phyloP scores from a whole-genome alignment of 2,329 filamentous ascomycete genomes.

The Coniella vitis region DNA sequence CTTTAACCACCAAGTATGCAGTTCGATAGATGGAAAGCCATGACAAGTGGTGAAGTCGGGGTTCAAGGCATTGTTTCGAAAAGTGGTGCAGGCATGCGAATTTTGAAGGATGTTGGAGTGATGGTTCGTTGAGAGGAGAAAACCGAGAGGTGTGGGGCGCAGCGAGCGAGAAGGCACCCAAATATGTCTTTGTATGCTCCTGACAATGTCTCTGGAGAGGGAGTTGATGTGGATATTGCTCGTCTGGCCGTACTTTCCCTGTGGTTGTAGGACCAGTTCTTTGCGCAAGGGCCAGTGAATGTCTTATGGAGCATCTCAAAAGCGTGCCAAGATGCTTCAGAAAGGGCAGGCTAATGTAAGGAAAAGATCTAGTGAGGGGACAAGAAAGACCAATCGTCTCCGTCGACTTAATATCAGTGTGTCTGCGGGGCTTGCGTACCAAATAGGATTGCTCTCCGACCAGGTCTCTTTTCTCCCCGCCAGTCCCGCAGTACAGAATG shows the following conservation, averaged over 20 bases:
- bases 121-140: neutral
- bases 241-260: neutral
- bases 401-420: conserved; percentile 4
- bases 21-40: neutral
- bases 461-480: neutral
- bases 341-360: neutral
- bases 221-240: neutral
- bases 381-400: neutral
- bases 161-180: neutral
- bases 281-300: neutral
- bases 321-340: neutral
- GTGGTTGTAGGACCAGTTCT: neutral
- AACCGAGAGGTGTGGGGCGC: neutral
- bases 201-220: neutral
- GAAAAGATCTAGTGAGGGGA: conserved; percentile 10
- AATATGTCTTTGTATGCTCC: neutral
- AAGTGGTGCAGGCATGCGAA: neutral
- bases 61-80: neutral
- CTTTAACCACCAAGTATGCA: neutral
- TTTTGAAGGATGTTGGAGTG: neutral
- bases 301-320: conserved; percentile 1
- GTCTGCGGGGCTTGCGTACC: conserved; percentile 12
- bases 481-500: conserved; percentile 1
- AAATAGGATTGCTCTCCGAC: conserved; percentile 4
- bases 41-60: neutral